These are phyloP conservation scores for Coniochaeta ligniaria DNA, from an alignment of 2,329 filamentous ascomycete species.

Conservation along the genomic window DNA sequence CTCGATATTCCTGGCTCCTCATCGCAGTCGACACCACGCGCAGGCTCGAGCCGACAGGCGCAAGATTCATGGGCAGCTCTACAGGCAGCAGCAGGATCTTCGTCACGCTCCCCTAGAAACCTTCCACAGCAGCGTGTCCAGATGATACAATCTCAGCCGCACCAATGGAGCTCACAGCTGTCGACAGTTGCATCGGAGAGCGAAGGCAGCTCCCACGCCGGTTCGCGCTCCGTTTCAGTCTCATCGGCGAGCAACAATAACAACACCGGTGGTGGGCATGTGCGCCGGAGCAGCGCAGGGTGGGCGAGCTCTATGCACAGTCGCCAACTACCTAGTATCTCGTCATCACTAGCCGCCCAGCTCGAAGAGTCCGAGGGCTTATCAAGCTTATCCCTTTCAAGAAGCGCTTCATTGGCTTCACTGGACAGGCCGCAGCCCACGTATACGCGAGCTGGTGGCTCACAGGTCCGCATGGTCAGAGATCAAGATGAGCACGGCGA, in stretches of 20 bases:
- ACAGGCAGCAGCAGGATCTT: constrained; percentile 15
- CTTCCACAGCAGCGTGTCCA: constrained; percentile 20
- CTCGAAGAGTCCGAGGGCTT: constrained; percentile 25
- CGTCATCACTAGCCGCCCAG: constrained; percentile 41
- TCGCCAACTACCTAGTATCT: constrained; percentile 50
- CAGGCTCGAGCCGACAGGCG: constrained; percentile 5
- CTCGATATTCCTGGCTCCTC: constrained; percentile 26
- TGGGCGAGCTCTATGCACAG: constrained; percentile 40
- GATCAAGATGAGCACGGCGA: constrained; percentile 60
- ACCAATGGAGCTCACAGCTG: constrained; percentile 58
- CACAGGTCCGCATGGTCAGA: constrained; percentile 39
- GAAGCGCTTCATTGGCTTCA: constrained; percentile 38
- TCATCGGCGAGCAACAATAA: not conserved
- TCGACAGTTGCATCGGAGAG: constrained; percentile 58
- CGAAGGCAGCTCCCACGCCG: constrained; percentile 42
- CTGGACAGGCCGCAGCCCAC: constrained; percentile 42
- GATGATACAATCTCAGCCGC: constrained; percentile 42
- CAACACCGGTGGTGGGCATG: constrained; percentile 6
- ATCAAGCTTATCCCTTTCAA: constrained; percentile 17
- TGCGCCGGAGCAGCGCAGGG: constrained; percentile 39
- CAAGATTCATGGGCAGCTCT: constrained; percentile 17
- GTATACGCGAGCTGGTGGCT: constrained; percentile 30
- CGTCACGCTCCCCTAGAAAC: constrained; percentile 20
- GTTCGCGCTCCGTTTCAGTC: constrained; percentile 38
- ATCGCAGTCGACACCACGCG: constrained; percentile 12